Base-by-base conservation (phyloP, 2,329 filamentous ascomycete species). In the Zasmidium angulare region DNA sequence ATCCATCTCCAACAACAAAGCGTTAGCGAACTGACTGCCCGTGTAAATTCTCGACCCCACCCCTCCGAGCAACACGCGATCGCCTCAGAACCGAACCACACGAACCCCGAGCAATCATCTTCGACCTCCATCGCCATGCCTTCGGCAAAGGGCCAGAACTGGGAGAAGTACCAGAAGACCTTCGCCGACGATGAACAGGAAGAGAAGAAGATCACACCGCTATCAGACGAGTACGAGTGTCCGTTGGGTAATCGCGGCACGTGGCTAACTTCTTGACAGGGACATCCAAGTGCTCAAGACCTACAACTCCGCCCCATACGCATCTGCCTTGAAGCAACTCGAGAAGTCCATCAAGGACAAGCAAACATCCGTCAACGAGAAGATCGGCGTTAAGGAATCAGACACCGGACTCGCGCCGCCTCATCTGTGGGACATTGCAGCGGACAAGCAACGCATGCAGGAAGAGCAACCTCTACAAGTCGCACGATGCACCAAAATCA, bases 271-370 rank as follows among this genome's bases (percentile, higher is more conserved):
- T 17, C 22, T 50, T 29, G 2, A 12, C 68, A 98, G 93, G 82
- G 95, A 99, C 82, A 99, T 99, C 72, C 93, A 97, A 81, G 95
- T 99, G 67, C 86, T 99, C 70, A 99, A 98, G 83, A 99, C 95
- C 63, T 99, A 99, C 78, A 96, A 96, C 71, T 93, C 93, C 36
- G 95, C 95, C 59, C 95, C 95, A 29, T 99, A 99, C 73, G 93
- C 91, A 67, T 89, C 91, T 50, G 89, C 91, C 61, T 82, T 99
- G 74, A 97, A 96, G 85, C 96, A 95, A 81, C 89, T 99, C 64
- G 95, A 99, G 80, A 96, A 98, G 78, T 90, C 97, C 80, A 98
- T 99, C 83, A 99, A 98, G 78, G 95, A 99, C 77, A 96, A 96
- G 78, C 95, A 99, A 79, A 89, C 91, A 72, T 96, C 92, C 63